Evolutionary conservation across 768 basidiomycete species (phyloP), one percentile per base, ranked within the genome.

Genomic region (Fomitopsis serialis): DNA sequence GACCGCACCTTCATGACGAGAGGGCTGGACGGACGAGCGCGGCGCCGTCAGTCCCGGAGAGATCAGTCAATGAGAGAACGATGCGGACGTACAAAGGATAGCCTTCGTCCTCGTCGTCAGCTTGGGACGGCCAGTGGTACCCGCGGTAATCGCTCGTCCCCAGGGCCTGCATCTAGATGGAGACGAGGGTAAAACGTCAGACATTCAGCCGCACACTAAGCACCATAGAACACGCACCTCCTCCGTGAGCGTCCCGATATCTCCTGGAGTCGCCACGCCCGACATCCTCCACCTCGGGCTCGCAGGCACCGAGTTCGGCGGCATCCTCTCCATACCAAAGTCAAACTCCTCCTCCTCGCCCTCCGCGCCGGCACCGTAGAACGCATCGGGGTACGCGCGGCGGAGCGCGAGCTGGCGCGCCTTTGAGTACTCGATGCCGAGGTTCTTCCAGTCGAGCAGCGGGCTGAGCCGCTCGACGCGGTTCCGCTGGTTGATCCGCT

Each of bases 401-500:
- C 96, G 76, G 54, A 99, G 76, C 17, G 92, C 92, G 48, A 98
- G 74, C 70, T 96, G 94, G 40, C 97, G 76, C 23, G 92, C 89
- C 75, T 98, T 99, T 68, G 87, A 85, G 70, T 99, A 99, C 70
- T 99, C 97, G 57, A 98, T 81, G 2, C 97, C 97, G 27, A 99
- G 75, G 65, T 92, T 92, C 76, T 99, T 99, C 97, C 97, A 98
- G 68, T 99, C 97, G 55, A 99, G 76, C 53, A 99, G 70, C 15
- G 96, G 96, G 47, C 84, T 87, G 17, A 99, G 77, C 24, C 97
- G 83, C 68, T 99, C 97, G 50, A 98, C 96, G 42, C 97, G 84
- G 74, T 98, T 99, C 29, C 97, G 88, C 73, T 98, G 97, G 72
- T 99, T 98, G 70, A 98, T 98, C 46, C 97, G 82, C 69, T 98